phyloP scores from a whole-genome alignment of 495 filamentous ascomycete species.

The Daldinia decipiens region DNA sequence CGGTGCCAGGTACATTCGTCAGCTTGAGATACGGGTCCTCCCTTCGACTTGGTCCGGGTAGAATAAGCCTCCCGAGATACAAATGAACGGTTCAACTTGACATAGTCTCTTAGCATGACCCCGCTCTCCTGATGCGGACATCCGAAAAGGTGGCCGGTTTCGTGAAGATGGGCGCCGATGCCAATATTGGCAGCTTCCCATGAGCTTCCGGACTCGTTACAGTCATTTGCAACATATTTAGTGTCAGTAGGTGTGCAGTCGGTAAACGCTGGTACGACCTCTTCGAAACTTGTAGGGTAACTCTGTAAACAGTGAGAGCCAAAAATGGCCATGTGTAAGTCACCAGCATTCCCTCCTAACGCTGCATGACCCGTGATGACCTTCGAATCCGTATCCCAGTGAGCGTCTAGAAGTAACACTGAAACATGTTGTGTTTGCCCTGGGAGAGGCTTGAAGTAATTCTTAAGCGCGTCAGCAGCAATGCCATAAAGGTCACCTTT shows the following conservation, averaged over 20 bases:
- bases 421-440: conserved; percentile 89
- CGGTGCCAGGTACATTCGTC: conserved; percentile 92
- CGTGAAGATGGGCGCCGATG: conserved; percentile 91
- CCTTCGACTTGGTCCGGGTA: conserved; percentile 82
- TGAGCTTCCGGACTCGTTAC: conserved; percentile 81
- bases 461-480: conserved; percentile 76
- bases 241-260: conserved; percentile 92
- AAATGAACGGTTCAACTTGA: conserved; percentile 84
- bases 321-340: conserved; percentile 85
- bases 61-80: conserved; percentile 80
- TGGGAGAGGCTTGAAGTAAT: conserved; percentile 75
- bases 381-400: conserved; percentile 80
- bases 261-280: conserved; percentile 83
- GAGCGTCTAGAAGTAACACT: conserved; percentile 81
- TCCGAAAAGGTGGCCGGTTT: conserved; percentile 86
- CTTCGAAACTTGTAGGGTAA: conserved; percentile 85
- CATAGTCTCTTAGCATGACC: conserved; percentile 89
- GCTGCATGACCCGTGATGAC: conserved; percentile 84
- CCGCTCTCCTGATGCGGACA: conserved; percentile 88
- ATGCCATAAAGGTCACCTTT: conserved; percentile 78
- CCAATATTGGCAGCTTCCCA: conserved; percentile 94
- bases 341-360: conserved; percentile 69
- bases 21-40: conserved; percentile 73
- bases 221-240: conserved; percentile 82
- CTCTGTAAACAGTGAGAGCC: conserved; percentile 89